Percentiles rank a stretch among this genome's conserved stretches.
Evolutionary conservation across 108 stramenopile species (phyloP).

Genomic region (Nannochloropsis gaditana): DNA sequence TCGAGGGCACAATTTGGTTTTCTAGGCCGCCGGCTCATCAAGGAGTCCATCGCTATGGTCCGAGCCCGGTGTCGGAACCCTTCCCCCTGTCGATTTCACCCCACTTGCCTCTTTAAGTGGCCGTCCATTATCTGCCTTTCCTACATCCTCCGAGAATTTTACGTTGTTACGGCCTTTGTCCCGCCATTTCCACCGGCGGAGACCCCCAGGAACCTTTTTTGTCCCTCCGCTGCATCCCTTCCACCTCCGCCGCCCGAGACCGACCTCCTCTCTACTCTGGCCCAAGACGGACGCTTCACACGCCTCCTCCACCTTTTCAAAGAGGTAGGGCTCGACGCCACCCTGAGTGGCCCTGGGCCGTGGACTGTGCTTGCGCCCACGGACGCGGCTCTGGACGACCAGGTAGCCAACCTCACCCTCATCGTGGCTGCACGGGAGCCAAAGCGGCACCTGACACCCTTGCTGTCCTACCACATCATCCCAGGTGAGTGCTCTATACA

Average conservation of each 20-base stretch:
- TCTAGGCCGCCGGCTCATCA: too few relatives aligned
- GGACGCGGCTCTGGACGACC: conserved; percentile 6
- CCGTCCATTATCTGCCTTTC: too few relatives aligned
- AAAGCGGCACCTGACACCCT: not conserved
- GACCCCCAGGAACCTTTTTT: not conserved
- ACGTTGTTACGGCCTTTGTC: too few relatives aligned
- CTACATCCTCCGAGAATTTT: too few relatives aligned
- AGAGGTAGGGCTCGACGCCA: not conserved
- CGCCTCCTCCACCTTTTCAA: not conserved
- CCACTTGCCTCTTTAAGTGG: too few relatives aligned
- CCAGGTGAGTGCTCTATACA: not conserved
- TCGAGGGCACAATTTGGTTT: too few relatives aligned
- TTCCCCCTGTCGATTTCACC: too few relatives aligned
- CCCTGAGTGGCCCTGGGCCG: not conserved
- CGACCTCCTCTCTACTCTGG: not conserved
- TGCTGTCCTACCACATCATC: conserved; percentile 15
- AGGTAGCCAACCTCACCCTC: not conserved
- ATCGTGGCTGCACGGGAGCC: not conserved
- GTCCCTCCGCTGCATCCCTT: not conserved
- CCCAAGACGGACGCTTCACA: not conserved
- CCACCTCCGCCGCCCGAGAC: not conserved
- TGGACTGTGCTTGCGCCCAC: not conserved
- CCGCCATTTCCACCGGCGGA: not conserved
- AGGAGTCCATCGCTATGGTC: too few relatives aligned
- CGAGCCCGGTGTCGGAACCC: too few relatives aligned